Evolutionary conservation across 345 rosid genomes (phyloP), one percentile per base, ranked within the genome.

Genomic region (Acer yangbiense): DNA sequence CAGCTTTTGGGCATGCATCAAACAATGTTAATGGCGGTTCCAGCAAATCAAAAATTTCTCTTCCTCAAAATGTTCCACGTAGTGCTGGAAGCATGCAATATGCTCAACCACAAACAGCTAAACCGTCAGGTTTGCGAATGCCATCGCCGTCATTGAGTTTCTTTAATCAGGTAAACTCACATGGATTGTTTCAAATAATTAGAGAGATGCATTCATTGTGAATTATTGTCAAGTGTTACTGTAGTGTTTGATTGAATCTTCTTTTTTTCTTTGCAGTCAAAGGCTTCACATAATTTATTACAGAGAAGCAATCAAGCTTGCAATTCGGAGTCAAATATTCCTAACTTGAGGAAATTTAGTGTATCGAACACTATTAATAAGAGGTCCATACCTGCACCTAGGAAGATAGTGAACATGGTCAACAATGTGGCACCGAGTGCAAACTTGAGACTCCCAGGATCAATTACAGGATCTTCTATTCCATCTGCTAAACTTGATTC

Each of bases 121-220:
- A 92, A 81, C 89, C 95, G 79, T 90, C 98, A 69, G 95, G 99
- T 73, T 87, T 95, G 84, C 89, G 97, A 84, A 84, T 78, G 90
- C 99, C 98, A 68, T 91, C 94, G 46, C 98, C 99, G 64, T 94
- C 99, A 69, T 71, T 94, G 77, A 88, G 97, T 75, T 93, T 90
- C 81, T 96, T 96, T 87, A 72, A 78, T 78, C 89, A 89, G 97
- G 99, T 96, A 80, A 58, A 74, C 64, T 74, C 29, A 62, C 55
- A 62, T 44, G 4, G 44, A 44, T 55, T 18, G 16, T 23, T 39
- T 65, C 13, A 20, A 32, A 71, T 29, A 64, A 48, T 14, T 66
- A 50, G 11, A 9, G n/a, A 29, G 25, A 61, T 55, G 21, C 63
- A 65, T 44, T 52, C 18, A 11, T 58, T 17, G 18, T 46, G 46